Percentiles rank a stretch among this genome's conserved stretches.
Evolutionary conservation across 495 filamentous ascomycete genomes (phyloP).

Genomic region (Lichina pygmaea): DNA sequence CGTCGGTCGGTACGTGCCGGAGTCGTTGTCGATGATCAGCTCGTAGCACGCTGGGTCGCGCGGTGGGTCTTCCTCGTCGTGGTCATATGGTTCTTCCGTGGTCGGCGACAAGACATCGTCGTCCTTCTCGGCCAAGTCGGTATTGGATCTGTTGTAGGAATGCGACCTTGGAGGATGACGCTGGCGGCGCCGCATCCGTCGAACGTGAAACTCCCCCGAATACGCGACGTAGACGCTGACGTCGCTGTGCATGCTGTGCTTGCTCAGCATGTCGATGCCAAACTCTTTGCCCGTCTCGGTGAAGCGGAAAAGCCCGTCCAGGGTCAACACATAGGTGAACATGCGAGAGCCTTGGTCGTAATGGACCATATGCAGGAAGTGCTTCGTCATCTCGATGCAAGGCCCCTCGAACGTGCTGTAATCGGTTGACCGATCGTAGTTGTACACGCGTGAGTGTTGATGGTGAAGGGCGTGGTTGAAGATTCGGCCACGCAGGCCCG

Average conservation of each 20-base stretch:
- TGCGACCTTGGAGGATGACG: conserved; percentile 8
- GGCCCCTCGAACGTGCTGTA: conserved; percentile 33
- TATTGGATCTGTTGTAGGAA: not conserved
- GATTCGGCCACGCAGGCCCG: conserved; percentile 48
- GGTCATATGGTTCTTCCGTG: not conserved
- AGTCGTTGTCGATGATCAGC: conserved; percentile 84
- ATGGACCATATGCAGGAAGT: conserved; percentile 69
- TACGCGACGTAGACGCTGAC: conserved; percentile 75
- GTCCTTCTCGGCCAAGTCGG: conserved; percentile 12
- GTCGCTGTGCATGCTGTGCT: conserved; percentile 89
- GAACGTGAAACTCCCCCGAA: conserved; percentile 78
- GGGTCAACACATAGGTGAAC: conserved; percentile 76
- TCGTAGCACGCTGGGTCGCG: conserved; percentile 44
- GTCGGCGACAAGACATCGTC: conserved; percentile 13
- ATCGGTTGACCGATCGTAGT: conserved; percentile 46
- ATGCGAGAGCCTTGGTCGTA: conserved; percentile 63
- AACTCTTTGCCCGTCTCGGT: conserved; percentile 91
- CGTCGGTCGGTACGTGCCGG: conserved; percentile 76
- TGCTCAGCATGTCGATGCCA: conserved; percentile 69
- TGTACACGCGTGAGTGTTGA: conserved; percentile 72
- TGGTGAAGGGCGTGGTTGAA: conserved; percentile 68
- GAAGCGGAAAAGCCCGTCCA: conserved; percentile 66
- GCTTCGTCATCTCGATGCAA: conserved; percentile 32
- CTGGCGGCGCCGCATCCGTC: conserved; percentile 25
- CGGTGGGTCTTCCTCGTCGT: conserved; percentile 10